Percentiles rank a stretch among this genome's conserved stretches.
Conservation (phyloP, 1,284 basidiomycete species). For the Irpex sp. region DNA sequence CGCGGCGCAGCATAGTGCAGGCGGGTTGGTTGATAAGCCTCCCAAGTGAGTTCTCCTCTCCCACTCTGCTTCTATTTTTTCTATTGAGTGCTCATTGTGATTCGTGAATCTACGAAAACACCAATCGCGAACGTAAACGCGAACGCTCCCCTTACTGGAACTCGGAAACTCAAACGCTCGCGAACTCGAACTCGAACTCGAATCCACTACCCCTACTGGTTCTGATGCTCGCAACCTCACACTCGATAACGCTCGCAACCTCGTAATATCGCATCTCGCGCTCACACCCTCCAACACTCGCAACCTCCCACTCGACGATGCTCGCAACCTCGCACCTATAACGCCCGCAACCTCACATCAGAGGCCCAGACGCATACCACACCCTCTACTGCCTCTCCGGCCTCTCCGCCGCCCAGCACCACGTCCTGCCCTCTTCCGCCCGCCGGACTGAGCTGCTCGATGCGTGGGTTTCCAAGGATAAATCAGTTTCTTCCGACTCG, state of each 20-base stretch:
- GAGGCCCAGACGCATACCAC: constrained; percentile 87
- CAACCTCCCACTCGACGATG: too few species aligned
- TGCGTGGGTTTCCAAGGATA: constrained; percentile 37
- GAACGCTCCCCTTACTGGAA: too few species aligned
- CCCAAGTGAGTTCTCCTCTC: constrained; percentile 64
- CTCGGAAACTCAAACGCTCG: too few species aligned
- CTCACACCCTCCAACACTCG: too few species aligned
- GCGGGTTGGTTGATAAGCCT: constrained; percentile 93
- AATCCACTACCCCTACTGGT: background rate
- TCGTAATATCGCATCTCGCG: too few species aligned
- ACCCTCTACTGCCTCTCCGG: constrained; percentile 90
- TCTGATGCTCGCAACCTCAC: background rate
- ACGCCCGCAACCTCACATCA: too few species aligned
- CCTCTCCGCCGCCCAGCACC: constrained; percentile 85
- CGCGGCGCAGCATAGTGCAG: constrained; percentile 81
- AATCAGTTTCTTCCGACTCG: background rate
- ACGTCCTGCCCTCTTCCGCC: constrained; percentile 48
- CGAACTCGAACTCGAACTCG: too few species aligned
- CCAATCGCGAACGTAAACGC: too few species aligned
- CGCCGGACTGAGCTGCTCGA: constrained; percentile 39
- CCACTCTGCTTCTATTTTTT: background rate
- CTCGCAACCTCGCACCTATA: too few species aligned
- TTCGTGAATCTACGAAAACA: too few species aligned
- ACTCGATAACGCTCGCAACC: too few species aligned
- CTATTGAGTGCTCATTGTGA: too few species aligned